phyloP scores from a whole-genome alignment of 2,329 filamentous ascomycete genomes.

The Pyrenophora tritici-repentis region DNA sequence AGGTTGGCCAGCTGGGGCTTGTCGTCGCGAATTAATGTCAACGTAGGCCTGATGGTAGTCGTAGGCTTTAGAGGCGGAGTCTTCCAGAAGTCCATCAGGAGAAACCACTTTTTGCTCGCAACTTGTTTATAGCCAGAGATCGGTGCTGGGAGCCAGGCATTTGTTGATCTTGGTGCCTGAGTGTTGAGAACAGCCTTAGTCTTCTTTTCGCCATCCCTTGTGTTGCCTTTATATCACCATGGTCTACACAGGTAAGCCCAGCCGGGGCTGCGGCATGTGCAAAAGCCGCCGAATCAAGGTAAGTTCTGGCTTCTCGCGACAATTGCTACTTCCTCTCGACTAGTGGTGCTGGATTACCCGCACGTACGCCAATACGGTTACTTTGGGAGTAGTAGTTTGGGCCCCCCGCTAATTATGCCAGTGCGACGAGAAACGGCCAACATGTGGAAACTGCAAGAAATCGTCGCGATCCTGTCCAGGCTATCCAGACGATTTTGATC shows the following conservation, averaged over 20 bases:
- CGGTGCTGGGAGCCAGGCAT: neutral
- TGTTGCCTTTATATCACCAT: constrained; percentile 29
- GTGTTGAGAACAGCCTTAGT: constrained; percentile 4
- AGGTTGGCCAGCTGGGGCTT: constrained; percentile 16
- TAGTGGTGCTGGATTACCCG: neutral
- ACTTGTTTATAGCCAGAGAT: constrained; percentile 13
- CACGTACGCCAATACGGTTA: constrained; percentile 1
- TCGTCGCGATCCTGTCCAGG: constrained; percentile 39
- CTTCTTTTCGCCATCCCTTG: constrained; percentile 19
- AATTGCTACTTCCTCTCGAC: constrained; percentile 8
- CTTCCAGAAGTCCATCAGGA: constrained; percentile 12
- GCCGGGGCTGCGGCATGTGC: constrained; percentile 72
- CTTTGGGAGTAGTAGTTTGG: neutral
- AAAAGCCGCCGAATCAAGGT: constrained; percentile 75
- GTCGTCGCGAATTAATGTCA: constrained; percentile 11
- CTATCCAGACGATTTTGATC: constrained; percentile 68
- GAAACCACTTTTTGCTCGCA: constrained; percentile 2
- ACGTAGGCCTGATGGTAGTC: constrained; percentile 29
- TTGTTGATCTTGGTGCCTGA: neutral
- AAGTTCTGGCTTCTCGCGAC: constrained; percentile 31
- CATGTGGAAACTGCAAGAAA: constrained; percentile 45
- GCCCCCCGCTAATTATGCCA: constrained; percentile 18
- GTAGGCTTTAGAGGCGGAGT: constrained; percentile 34
- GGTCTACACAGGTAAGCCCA: constrained; percentile 51
- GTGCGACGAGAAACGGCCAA: constrained; percentile 45